Base-by-base conservation (phyloP, 106 monocot species). In the Acanthochlamys bracteata region DNA sequence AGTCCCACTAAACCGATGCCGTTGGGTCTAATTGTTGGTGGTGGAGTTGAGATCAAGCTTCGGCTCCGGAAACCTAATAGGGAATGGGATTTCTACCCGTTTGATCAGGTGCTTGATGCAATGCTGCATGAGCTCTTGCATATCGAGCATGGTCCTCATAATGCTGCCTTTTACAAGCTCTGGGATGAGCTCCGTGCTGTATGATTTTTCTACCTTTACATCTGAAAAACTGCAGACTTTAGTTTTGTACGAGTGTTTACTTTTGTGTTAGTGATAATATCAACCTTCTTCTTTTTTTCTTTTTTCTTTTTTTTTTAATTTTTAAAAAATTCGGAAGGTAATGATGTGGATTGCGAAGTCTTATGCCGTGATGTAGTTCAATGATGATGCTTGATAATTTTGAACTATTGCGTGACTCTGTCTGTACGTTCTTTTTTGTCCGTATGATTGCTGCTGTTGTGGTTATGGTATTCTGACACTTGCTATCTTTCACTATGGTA, bases 71-170 rank as follows among this genome's bases (percentile, higher is more conserved):
- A 71, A 52, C 83, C 76, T 0, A 80, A 78, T 22, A 60, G 78
- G 53, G 89, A 95, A 16, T 74, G 75, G 60, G 87, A 84, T 63
- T 95, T 95, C 82, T 71, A 86, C 58, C 80, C 95, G 8, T 90
- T 87, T 45, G 90, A 95, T 68, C 78, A 90, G 75, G 82, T 95
- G 39, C 90, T 95, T 20, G 95, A 95, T 45, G 90, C 95, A 20
- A 95, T 95, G 95, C 79, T 95, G 4, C 95, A 90, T 64, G 95
- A 95, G 69, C 86, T 90, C 24, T 95, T 86, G 62, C 95, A 90
- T 63, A 90, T 76, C 21, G 68, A 65, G 57, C 82, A 82, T 12
- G 95, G 86, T 4, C 95, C 95, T 7, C 95, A 95, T 60, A 76
- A 87, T 42, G 84, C 90, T 8, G 72, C 65, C 13, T 95, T 95